Base-by-base conservation (phyloP, 2,329 filamentous ascomycete species). In the Paraconiothyrium brasiliense region DNA sequence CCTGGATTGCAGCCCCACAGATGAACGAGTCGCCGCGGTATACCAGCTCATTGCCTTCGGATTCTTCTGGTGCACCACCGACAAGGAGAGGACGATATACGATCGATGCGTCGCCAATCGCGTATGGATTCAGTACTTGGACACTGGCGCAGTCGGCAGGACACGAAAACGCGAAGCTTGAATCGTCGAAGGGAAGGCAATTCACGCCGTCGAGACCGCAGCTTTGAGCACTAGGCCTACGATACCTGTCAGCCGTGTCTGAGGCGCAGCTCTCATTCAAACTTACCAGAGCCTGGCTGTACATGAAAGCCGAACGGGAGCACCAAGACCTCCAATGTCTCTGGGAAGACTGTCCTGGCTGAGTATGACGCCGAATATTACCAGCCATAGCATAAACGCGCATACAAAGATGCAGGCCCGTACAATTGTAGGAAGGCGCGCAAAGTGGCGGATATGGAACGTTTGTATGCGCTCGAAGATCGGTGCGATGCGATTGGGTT, bases 311-410 rank as follows among this genome's bases (percentile, higher is more conserved):
- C 84, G 83, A 50, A 85, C 82, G 0, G 91, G 90, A 50, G 81
- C 81, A n/a, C 90, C 91, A 80, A 89, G 91, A 47, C 86, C 89
- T n/a, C 83, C 84, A 55, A 94, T 85, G 65, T 91, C 86, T 27
- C 84, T 71, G 1, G 82, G 78, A 54, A 82, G 78, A 16, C 86
- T 84, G 54, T 88, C 88, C 58, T 85, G 82, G 66, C 87, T 86
- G 76, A 92, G 85, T 37, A 94, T 84, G 32, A 92, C 76, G 27
- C 86, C 85, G 74, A 94, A 94, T 1, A 86, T 81, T 35, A 91
- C 76, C 16, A 91, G 77, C 92, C 92, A 94, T 30, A 87, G 73
- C 30, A 85, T 82, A 48, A 90, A 86, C 58, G 87, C 88, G 20
- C 81, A 75, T 24, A 86, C 76, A 41, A 90, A 82, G 3, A 91